These are phyloP conservation scores for Lactarius deliciosus DNA, from an alignment of 768 basidiomycete species.

Conservation along the genomic window DNA sequence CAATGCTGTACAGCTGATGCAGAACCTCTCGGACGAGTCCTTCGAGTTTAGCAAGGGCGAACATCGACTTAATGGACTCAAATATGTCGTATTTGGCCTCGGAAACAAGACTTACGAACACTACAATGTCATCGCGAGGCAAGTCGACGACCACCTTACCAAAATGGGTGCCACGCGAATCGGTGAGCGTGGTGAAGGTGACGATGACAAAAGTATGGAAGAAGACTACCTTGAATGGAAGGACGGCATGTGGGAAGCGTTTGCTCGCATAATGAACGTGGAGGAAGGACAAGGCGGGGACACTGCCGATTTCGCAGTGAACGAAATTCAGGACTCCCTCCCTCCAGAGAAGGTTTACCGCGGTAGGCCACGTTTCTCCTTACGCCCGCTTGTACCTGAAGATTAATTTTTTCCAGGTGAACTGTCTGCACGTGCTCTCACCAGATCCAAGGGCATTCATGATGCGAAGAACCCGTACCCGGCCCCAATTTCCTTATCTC, in stretches of 20 bases:
- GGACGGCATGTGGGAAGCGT: conserved; percentile 93
- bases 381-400: conserved; percentile 19
- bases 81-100: conserved; percentile 93
- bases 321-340: conserved; percentile 66
- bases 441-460: conserved; percentile 92
- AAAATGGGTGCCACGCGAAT: conserved; percentile 84
- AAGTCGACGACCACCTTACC: conserved; percentile 68
- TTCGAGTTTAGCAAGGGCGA: conserved; percentile 85
- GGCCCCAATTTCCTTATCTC: conserved; percentile 71
- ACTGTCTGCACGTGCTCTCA: conserved; percentile 91
- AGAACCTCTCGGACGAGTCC: conserved; percentile 82
- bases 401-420: conserved; percentile 56
- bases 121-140: conserved; percentile 86
- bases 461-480: conserved; percentile 98
- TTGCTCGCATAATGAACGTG: conserved; percentile 78
- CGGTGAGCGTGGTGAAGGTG: conserved; percentile 91
- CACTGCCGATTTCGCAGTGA: conserved; percentile 89
- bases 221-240: conserved; percentile 99
- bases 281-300: conserved; percentile 98
- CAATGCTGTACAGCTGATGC: conserved; percentile 93
- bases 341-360: conserved; percentile 90
- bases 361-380: conserved; percentile 48
- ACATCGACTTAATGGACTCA: conserved; percentile 75
- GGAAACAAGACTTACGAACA: conserved; percentile 96
- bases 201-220: conserved; percentile 99